These are phyloP conservation scores for Furcasterigmium sp. DNA, from an alignment of 2,329 filamentous ascomycete species.

Conservation along the genomic window DNA sequence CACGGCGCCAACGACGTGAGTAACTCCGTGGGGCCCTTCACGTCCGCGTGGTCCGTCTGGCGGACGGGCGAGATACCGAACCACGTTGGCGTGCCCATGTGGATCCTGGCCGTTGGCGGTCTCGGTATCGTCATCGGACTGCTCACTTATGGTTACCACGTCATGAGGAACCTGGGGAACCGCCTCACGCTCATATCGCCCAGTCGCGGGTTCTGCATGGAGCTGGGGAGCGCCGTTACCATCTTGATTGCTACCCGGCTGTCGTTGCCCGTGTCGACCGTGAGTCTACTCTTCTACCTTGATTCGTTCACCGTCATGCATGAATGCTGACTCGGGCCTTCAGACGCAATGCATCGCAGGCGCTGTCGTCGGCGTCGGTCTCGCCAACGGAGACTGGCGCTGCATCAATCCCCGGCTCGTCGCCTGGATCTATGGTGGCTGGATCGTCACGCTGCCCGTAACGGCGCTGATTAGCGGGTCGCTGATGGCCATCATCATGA, in stretches of 20 bases:
- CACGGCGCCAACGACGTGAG: slow-evolving; percentile 53
- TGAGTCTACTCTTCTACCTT: background rate
- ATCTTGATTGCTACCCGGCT: slow-evolving; percentile 49
- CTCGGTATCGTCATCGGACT: slow-evolving; percentile 49
- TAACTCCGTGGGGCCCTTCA: slow-evolving; percentile 46
- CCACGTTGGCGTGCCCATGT: slow-evolving; percentile 37
- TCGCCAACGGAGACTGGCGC: slow-evolving; percentile 42
- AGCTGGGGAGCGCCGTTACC: slow-evolving; percentile 45
- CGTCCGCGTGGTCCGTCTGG: slow-evolving; percentile 47
- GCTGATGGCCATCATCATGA: slow-evolving; percentile 49
- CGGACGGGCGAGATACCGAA: slow-evolving; percentile 29
- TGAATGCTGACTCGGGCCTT: background rate
- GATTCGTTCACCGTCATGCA: background rate
- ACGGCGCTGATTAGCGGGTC: slow-evolving; percentile 44
- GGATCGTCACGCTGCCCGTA: slow-evolving; percentile 46
- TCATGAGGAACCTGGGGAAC: slow-evolving; percentile 53
- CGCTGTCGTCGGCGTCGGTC: slow-evolving; percentile 45
- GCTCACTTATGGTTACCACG: slow-evolving; percentile 58
- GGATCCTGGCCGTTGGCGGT: slow-evolving; percentile 44
- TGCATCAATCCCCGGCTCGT: slow-evolving; percentile 44
- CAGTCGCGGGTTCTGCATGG: slow-evolving; percentile 45
- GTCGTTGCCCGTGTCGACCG: slow-evolving; percentile 38
- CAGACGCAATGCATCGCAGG: slow-evolving; percentile 46
- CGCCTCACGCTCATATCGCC: slow-evolving; percentile 50
- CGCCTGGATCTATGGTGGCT: slow-evolving; percentile 41